Percentiles rank a stretch among this genome's conserved stretches.
These are phyloP conservation scores for Acanthamoeba sp. DNA, from an alignment of 208 protist species.

Conservation along the genomic window DNA sequence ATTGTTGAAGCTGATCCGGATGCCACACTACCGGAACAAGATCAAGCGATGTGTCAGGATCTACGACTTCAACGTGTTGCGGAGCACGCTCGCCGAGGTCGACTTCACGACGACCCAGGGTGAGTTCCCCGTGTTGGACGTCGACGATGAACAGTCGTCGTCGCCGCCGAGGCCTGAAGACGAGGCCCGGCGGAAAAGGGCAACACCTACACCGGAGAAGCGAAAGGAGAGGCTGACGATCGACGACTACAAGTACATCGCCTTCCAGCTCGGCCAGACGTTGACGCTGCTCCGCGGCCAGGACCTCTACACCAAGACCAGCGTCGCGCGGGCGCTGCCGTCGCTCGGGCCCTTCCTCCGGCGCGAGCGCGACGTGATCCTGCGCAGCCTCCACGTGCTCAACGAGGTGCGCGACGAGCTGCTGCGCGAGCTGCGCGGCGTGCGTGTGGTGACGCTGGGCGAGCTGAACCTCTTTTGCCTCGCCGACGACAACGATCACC, in stretches of 20 bases:
- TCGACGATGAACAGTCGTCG: background rate
- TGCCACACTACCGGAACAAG: background rate
- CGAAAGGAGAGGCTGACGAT: background rate
- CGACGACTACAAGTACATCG: constrained; percentile 41
- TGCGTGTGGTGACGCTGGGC: background rate
- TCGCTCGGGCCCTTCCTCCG: background rate
- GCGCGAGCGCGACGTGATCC: background rate
- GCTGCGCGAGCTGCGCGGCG: background rate
- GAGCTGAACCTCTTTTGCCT: constrained; percentile 24
- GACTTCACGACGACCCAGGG: constrained; percentile 12
- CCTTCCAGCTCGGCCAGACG: constrained; percentile 11
- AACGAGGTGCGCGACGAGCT: background rate
- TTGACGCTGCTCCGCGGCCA: background rate
- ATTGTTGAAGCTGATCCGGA: constrained; percentile 5
- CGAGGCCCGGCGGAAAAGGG: background rate
- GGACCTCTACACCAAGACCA: constrained; percentile 20
- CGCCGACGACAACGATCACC: background rate
- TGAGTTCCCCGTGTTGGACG: too few relatives aligned
- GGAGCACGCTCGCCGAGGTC: background rate
- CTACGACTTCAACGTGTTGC: background rate
- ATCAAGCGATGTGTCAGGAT: constrained; percentile 40
- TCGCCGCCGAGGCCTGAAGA: too few relatives aligned
- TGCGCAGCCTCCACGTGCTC: background rate
- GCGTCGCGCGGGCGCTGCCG: background rate
- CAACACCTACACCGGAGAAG: background rate